Base-by-base conservation (phyloP, 257 asterid species). In the Anisodus tanguticus region DNA sequence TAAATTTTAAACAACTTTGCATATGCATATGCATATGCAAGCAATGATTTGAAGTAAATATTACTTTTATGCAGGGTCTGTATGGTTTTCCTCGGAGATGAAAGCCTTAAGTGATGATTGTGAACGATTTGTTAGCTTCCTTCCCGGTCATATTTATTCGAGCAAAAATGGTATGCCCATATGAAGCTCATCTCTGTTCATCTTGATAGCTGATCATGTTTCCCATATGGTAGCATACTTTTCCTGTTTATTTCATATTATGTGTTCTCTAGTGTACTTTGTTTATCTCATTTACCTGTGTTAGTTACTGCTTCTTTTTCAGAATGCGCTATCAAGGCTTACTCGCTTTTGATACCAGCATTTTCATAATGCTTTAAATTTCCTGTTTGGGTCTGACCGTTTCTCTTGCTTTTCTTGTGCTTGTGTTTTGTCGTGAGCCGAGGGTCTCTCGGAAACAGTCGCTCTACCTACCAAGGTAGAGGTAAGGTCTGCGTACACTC, bases 61-160 rank as follows among this genome's bases (percentile, higher is more conserved):
- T 58, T 84, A 63, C 8, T 45, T 83, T 85, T 90, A 88, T 91
- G 90, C 94, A 96, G 99, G 99, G 80, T 97, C 99, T 19, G 89
- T 93, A 74, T 97, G 99, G 99, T 93, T 97, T 90, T 95, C 99
- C 80, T 97, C 99, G 58, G 99, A 97, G 91, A 97, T 97, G 99
- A 97, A 97, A 86, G 99, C 99, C 83, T 84, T 97, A 82, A 95
- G 98, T 70, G 99, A 97, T 91, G 99, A 97, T 77, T 97, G 99
- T 86, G 99, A 97, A 91, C 85, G 95, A 79, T 97, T 97, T 89
- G 90, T 83, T 91, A 81, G 94, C 86, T 95, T 97, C 89, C 98
- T 90, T 84, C 99, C 99, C 3, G 99, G 98, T 22, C 98, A 97
- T 86, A 87, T 95, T 83, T 97, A 97, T 87, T 97, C 99, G 74